phyloP scores from a whole-genome alignment of 768 basidiomycete species.

The Phlebiopsis gigantea region DNA sequence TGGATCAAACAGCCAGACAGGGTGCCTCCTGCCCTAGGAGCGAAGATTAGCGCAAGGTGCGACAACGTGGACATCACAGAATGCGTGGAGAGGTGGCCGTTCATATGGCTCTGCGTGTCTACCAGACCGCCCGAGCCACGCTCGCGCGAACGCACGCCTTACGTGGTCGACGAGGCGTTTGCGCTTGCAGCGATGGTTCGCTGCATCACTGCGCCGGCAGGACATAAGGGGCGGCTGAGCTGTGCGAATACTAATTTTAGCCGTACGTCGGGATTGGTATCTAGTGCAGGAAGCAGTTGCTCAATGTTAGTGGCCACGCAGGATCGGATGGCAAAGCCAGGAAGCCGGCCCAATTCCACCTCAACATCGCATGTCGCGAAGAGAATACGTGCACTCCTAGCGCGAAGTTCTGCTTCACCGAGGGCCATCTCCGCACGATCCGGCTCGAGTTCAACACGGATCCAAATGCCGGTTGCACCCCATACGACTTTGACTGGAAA shows the following conservation, averaged over 20 bases:
- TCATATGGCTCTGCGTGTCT: background rate
- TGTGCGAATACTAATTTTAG: background rate
- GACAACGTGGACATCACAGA: background rate
- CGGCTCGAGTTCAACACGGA: background rate
- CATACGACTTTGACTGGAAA: background rate
- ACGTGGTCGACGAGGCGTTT: background rate
- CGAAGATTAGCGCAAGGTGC: background rate
- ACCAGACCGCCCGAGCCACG: background rate
- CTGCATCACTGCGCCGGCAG: background rate
- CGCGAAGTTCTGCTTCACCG: background rate
- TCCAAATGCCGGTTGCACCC: background rate
- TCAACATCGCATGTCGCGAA: background rate
- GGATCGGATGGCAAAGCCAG: background rate
- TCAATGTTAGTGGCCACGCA: background rate
- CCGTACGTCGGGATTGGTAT: background rate
- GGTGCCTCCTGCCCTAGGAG: background rate
- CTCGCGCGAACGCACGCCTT: background rate
- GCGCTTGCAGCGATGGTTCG: background rate
- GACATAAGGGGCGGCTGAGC: background rate
- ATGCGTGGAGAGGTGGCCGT: background rate
- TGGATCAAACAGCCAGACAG: background rate
- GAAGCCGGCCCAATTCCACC: background rate
- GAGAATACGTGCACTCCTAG: background rate
- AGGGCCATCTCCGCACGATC: background rate
- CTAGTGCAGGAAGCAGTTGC: background rate